phyloP scores from a whole-genome alignment of 2,329 filamentous ascomycete species.

The Metarhizium rileyi region DNA sequence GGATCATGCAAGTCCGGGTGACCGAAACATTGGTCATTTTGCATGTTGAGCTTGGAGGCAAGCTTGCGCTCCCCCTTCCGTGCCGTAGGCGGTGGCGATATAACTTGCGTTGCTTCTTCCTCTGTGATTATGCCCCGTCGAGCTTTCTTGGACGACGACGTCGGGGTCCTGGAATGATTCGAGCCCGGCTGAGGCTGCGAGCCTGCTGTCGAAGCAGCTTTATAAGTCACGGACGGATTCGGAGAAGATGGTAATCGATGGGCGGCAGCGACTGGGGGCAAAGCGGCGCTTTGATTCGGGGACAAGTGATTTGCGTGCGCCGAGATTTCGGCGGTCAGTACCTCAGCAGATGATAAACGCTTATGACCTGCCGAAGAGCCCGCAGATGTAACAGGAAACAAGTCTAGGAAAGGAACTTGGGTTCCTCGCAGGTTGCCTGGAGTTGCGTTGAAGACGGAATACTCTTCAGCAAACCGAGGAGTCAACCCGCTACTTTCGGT shows the following conservation, averaged over 20 bases:
- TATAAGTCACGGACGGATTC: slow-evolving; percentile 26
- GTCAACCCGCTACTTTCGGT: slow-evolving; percentile 45
- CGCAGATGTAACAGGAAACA: slow-evolving; percentile 28
- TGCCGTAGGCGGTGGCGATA: slow-evolving; percentile 50
- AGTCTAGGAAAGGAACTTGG: slow-evolving; percentile 36
- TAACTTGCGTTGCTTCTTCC: slow-evolving; percentile 36
- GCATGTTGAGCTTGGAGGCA: slow-evolving; percentile 45
- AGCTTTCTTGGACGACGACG: slow-evolving; percentile 32
- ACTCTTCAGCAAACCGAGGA: slow-evolving; percentile 54
- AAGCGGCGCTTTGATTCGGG: slow-evolving; percentile 38
- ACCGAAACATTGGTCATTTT: slow-evolving; percentile 46
- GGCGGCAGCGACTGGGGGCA: slow-evolving; percentile 52
- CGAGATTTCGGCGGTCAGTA: slow-evolving; percentile 40
- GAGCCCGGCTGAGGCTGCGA: slow-evolving; percentile 18
- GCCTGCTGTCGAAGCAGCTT: slow-evolving; percentile 19
- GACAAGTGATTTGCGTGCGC: slow-evolving; percentile 56
- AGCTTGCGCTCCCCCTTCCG: slow-evolving; percentile 47
- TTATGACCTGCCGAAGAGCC: slow-evolving; percentile 30
- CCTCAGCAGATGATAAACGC: slow-evolving; percentile 40
- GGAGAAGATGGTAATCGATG: slow-evolving; percentile 50
- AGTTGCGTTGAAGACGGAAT: slow-evolving; percentile 56
- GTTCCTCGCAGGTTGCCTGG: slow-evolving; percentile 45
- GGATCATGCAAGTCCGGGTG: slow-evolving; percentile 40
- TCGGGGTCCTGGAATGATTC: slow-evolving; percentile 13
- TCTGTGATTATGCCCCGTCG: slow-evolving; percentile 30